Percentiles rank a stretch among this genome's conserved stretches.
phyloP scores from a whole-genome alignment of 768 basidiomycete species.

The Termitomyces heimii region DNA sequence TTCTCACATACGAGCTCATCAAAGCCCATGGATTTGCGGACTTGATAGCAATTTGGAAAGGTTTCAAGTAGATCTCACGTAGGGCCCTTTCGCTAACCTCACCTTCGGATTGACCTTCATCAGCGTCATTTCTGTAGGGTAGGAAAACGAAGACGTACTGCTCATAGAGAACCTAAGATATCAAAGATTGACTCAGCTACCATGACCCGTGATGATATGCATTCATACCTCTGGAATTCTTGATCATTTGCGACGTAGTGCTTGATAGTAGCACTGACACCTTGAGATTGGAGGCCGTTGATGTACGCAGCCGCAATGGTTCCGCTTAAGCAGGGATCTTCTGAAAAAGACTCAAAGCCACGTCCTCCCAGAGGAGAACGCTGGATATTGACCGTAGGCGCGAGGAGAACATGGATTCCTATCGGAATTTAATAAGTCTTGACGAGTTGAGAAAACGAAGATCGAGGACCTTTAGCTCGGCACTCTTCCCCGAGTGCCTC shows the following conservation, averaged over 20 bases:
- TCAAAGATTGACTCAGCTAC: background rate
- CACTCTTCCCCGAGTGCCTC: constrained; percentile 48
- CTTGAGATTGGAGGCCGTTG: constrained; percentile 53
- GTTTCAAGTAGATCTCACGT: constrained; percentile 61
- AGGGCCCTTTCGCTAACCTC: constrained; percentile 41
- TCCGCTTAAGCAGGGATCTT: constrained; percentile 53
- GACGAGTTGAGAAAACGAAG: constrained; percentile 3
- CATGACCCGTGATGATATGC: background rate
- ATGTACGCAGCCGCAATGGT: constrained; percentile 56
- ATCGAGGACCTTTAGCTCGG: constrained; percentile 34
- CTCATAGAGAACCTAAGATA: constrained; percentile 34
- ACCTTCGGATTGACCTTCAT: constrained; percentile 19
- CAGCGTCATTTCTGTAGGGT: background rate
- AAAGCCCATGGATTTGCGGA: constrained; percentile 50
- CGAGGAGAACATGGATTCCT: constrained; percentile 47
- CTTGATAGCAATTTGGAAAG: constrained; percentile 55
- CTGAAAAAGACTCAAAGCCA: constrained; percentile 59
- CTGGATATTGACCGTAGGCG: constrained; percentile 61
- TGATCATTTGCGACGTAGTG: constrained; percentile 62
- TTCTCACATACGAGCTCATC: constrained; percentile 45
- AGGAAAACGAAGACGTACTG: constrained; percentile 24
- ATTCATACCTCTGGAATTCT: constrained; percentile 42
- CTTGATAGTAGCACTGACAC: constrained; percentile 58
- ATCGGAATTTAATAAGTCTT: background rate
- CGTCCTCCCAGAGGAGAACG: constrained; percentile 52